A percentile compares a stretch with the other conserved stretches of the same genome.
Evolutionary conservation across 352 stramenopile species (phyloP).

Genomic region (Pythium coloratum): DNA sequence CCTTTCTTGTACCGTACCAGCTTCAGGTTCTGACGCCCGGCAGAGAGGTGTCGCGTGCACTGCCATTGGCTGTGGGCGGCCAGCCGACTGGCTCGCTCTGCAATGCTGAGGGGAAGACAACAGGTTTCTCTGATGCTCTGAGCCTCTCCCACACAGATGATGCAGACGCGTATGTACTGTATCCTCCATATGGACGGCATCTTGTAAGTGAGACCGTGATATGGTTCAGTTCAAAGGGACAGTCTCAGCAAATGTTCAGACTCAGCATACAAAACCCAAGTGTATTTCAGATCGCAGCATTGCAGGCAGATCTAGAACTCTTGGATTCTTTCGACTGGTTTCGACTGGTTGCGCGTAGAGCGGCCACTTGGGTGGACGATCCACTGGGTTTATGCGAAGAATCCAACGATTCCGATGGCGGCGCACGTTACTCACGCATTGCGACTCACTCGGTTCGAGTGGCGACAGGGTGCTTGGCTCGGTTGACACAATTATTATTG

Average conservation of each 20-base stretch:
- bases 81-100: constrained; percentile 4
- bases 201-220: neutral
- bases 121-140: neutral
- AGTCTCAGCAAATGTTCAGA: neutral
- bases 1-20: neutral
- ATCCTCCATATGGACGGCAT: neutral
- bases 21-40: neutral
- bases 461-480: neutral
- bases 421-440: neutral
- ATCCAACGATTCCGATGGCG: neutral
- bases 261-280: neutral
- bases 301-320: neutral
- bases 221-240: neutral
- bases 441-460: neutral
- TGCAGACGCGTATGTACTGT: neutral
- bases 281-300: neutral
- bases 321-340: no score
- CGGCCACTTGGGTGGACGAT: neutral
- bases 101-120: neutral
- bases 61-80: neutral
- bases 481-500: neutral
- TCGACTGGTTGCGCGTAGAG: neutral
- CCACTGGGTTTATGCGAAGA: neutral
- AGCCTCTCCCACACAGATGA: neutral
- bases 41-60: no score